A percentile compares a stretch with the other conserved stretches of the same genome.
Conservation (phyloP, 1,139 yeast species). For the Groenewaldozyma sp. region DNA sequence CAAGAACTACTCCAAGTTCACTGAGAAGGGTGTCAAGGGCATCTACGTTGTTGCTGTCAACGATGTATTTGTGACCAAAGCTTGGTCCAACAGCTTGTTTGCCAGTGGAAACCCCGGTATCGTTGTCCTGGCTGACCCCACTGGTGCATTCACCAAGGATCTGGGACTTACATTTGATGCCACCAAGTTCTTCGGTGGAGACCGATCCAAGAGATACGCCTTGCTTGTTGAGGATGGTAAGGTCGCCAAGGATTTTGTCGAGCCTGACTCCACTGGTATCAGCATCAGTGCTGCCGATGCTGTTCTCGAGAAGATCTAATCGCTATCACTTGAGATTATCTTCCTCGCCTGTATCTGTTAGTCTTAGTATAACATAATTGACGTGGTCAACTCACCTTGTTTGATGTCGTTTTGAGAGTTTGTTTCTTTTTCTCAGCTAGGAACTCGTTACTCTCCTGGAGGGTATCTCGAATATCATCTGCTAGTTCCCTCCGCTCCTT, state of each 20-base stretch:
- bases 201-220: slow-evolving; percentile 69
- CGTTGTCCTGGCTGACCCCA: slow-evolving; percentile 67
- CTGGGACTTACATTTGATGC: slow-evolving; percentile 67
- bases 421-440: too few relatives aligned
- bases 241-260: slow-evolving; percentile 57
- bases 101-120: slow-evolving; percentile 31
- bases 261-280: slow-evolving; percentile 73
- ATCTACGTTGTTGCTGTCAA: slow-evolving; percentile 70
- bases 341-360: too few relatives aligned
- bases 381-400: too few relatives aligned
- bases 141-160: slow-evolving; percentile 57
- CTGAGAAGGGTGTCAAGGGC: slow-evolving; percentile 51
- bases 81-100: slow-evolving; percentile 54
- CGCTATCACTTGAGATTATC: too few relatives aligned
- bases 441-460: slow-evolving; percentile 13
- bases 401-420: too few relatives aligned
- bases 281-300: slow-evolving; percentile 44
- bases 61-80: slow-evolving; percentile 76
- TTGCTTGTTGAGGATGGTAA: slow-evolving; percentile 65
- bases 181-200: slow-evolving; percentile 59
- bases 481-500: slow-evolving; percentile 32
- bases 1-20: slow-evolving; percentile 41
- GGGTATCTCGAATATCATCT: slow-evolving; percentile 26
- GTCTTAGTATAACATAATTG: too few relatives aligned
- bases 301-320: slow-evolving; percentile 29